Percentiles rank a stretch among this genome's conserved stretches.
Evolutionary conservation across 768 basidiomycete genomes (phyloP).

Genomic region (Podaxis sp.): DNA sequence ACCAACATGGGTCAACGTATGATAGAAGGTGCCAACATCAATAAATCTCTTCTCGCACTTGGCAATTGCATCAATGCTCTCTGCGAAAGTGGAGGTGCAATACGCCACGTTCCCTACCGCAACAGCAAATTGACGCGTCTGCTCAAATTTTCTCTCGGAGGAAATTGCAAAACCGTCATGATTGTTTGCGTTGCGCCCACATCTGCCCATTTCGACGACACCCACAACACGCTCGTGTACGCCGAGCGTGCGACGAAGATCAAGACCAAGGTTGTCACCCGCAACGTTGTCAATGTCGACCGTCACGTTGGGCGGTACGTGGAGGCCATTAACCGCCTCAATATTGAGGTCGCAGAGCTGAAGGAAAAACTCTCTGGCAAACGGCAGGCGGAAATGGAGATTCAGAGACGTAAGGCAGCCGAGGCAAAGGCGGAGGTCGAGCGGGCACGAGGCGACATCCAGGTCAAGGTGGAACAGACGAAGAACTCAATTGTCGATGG

Average conservation of each 20-base stretch:
- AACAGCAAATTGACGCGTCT: constrained; percentile 98
- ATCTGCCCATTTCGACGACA: constrained; percentile 95
- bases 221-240: constrained; percentile 96
- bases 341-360: constrained; percentile 78
- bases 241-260: constrained; percentile 98
- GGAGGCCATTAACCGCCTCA: constrained; percentile 88
- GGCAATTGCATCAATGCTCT: constrained; percentile 99
- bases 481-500: constrained; percentile 73
- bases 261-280: constrained; percentile 94
- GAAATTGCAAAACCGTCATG: constrained; percentile 99
- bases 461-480: constrained; percentile 68
- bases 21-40: constrained; percentile 99
- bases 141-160: constrained; percentile 96
- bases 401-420: constrained; percentile 61
- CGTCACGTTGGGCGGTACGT: constrained; percentile 95
- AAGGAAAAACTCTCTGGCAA: constrained; percentile 83
- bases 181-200: constrained; percentile 97
- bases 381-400: constrained; percentile 57
- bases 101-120: constrained; percentile 92
- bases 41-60: constrained; percentile 95
- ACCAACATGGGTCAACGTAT: constrained; percentile 97
- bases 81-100: constrained; percentile 86
- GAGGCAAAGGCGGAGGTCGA: constrained; percentile 76
- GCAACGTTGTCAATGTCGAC: constrained; percentile 93
- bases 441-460: constrained; percentile 69